Conservation (phyloP, 805 yeast species). For the Myxozyma nipponensis region DNA sequence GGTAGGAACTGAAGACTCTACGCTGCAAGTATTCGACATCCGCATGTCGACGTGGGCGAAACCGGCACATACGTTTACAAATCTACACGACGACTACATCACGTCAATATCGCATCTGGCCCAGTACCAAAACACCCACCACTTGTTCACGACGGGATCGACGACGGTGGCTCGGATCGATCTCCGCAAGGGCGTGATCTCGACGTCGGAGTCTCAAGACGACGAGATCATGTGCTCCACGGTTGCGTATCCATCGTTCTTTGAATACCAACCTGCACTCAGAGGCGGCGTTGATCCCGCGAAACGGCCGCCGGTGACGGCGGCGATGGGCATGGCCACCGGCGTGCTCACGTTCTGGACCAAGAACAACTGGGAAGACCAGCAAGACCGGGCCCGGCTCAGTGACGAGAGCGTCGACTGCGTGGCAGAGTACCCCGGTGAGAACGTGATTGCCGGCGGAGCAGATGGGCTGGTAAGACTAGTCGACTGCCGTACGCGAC, state of each 20-base stretch:
- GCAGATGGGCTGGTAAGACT: conserved; percentile 70
- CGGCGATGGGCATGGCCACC: conserved; percentile 84
- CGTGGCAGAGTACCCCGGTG: conserved; percentile 45
- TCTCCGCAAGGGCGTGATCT: conserved; percentile 62
- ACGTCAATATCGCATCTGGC: conserved; percentile 70
- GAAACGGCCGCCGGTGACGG: conserved; percentile 35
- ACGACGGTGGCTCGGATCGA: conserved; percentile 78
- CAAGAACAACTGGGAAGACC: conserved; percentile 56
- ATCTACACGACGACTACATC: conserved; percentile 64
- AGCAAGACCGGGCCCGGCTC: conserved; percentile 69
- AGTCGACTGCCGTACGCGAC: conserved; percentile 61
- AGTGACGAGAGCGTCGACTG: conserved; percentile 72
- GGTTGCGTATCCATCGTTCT: conserved; percentile 40
- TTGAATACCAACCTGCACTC: conserved; percentile 15
- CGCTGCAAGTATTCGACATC: conserved; percentile 54
- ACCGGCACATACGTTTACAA: conserved; percentile 47
- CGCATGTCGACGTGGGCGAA: conserved; percentile 45
- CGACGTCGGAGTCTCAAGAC: conserved; percentile 82
- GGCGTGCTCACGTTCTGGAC: conserved; percentile 91
- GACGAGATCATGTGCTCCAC: conserved; percentile 82
- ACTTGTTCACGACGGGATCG: conserved; percentile 74
- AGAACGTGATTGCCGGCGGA: conserved; percentile 48
- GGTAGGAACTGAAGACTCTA: conserved; percentile 65
- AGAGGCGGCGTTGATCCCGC: neutral
- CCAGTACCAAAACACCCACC: conserved; percentile 63